Base-by-base conservation (phyloP, 805 yeast species). In the Candida insectalens region DNA sequence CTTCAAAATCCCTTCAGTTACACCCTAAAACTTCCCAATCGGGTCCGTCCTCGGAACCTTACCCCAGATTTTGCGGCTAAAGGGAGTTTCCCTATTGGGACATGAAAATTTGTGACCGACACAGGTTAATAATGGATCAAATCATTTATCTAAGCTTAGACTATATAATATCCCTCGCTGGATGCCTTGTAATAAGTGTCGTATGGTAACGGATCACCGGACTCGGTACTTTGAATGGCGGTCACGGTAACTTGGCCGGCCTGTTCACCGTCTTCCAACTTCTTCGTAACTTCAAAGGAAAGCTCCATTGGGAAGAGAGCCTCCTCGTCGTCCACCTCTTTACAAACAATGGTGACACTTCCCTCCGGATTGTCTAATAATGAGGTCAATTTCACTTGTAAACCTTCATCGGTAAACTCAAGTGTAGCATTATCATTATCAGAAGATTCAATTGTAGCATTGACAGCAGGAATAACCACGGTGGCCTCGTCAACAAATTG, bases 271-370 rank as follows among this genome's bases (percentile, higher is more conserved):
- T 41, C 31, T 25, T 47, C 49, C 12, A 51, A 33, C 16, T 39
- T 27, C 12, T 44, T 42, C 25, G 65, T 61, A 29, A 65, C 52
- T 27, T 64, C 64, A 61, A 87, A 83, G 32, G 65, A 59, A 26
- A 87, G 71, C 47, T 76, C 76, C 66, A 89, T 74, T 40, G 98
- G 98, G 82, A 87, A 89, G 48, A 89, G 64, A 9, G 74, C 69
- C 41, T 87, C 95, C 57, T 89, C 96, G 42, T 71, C 74, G 26
- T 68, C 77, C 17, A 46, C 39, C 14, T 78, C 81, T 43, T 78
- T 80, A 38, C 84, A 74, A 6, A 78, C 56, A 52, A 92, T 77
- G 53, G 83, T 94, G 55, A 92, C 77, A 29, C 83, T 76, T 29
- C 88, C 95, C 18, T 70, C 64, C 4, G 74, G 62, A 15, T 71